Base-by-base conservation (phyloP, 768 basidiomycete genomes). In the Austroboletus festivus region DNA sequence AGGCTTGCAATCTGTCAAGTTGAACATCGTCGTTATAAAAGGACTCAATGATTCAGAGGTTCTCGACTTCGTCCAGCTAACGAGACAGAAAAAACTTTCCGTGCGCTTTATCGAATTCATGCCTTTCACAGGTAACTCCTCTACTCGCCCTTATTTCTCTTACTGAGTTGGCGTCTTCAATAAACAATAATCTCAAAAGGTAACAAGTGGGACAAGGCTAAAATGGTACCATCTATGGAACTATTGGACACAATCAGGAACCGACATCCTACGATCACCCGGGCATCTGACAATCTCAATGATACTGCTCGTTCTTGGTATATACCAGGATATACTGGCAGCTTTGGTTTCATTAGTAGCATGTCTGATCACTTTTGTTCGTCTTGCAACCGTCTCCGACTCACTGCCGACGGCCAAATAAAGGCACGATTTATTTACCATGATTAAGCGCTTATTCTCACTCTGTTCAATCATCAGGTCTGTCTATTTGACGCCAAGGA, bases 291-390 rank as follows among this genome's bases (percentile, higher is more conserved):
- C 55, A 80, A 85, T 45, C 63, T 77, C 38, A 86, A 86, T 58
- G 87, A 90, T 57, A 93, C 89, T n/a, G 86, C 88, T 18, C 80
- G 87, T 42, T 83, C 82, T 20, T 92, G 86, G 78, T 69, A 74
- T 53, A 80, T 93, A 44, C 86, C 85, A 0, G 85, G 84, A 5
- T 80, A 83, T 61, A 55, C 52, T 50, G 91, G 90, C 20, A 80
- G 73, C 61, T 78, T 85, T 64, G 91, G 85, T n/a, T 91, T 93
- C 68, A 94, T 94, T 61, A 89, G 83, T 61, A 90, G 86, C 72
- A 92, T 92, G 91, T 93, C 89, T 16, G 90, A 94, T 66, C 91
- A 93, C 67, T 92, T 94, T 59, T 93, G 91, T 67, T 77, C 80
- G 1, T 82, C 84, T 1, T 94, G 91, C 70, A 92, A 90, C 58